Conservation (phyloP, 805 yeast species). For the Priceomyces carsonii region DNA sequence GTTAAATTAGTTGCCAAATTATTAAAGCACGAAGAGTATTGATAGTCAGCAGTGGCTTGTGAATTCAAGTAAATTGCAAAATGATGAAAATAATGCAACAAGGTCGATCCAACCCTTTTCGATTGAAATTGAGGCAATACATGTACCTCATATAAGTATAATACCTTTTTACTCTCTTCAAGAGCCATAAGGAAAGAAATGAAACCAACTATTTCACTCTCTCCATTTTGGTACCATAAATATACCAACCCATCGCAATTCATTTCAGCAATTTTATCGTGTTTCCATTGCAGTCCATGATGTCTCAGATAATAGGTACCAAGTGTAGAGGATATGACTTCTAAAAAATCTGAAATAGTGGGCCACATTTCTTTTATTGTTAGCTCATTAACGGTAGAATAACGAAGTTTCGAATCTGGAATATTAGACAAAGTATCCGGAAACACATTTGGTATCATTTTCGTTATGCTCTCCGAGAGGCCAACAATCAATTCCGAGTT, state of each 20-base stretch:
- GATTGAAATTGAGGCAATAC: constrained; percentile 35
- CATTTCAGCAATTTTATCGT: constrained; percentile 46
- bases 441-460: constrained; percentile 9
- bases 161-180: constrained; percentile 38
- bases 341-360: constrained; percentile 14
- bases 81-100: constrained; percentile 38
- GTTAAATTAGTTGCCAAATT: constrained; percentile 43
- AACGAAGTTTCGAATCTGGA: constrained; percentile 1
- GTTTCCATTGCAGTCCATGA: constrained; percentile 43
- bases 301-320: constrained; percentile 24
- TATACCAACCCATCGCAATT: constrained; percentile 48
- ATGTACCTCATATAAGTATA: constrained; percentile 63
- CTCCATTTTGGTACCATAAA: constrained; percentile 26
- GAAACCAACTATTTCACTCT: constrained; percentile 37
- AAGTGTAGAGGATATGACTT: constrained; percentile 28
- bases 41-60: neutral
- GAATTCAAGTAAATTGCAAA: constrained; percentile 20
- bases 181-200: constrained; percentile 46
- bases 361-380: constrained; percentile 3
- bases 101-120: constrained; percentile 34
- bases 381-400: constrained; percentile 9
- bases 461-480: constrained; percentile 12
- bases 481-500: constrained; percentile 16
- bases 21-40: constrained; percentile 8
- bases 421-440: constrained; percentile 2